phyloP scores from a whole-genome alignment of 73 alveolate species.

The Stentor roeselii region DNA sequence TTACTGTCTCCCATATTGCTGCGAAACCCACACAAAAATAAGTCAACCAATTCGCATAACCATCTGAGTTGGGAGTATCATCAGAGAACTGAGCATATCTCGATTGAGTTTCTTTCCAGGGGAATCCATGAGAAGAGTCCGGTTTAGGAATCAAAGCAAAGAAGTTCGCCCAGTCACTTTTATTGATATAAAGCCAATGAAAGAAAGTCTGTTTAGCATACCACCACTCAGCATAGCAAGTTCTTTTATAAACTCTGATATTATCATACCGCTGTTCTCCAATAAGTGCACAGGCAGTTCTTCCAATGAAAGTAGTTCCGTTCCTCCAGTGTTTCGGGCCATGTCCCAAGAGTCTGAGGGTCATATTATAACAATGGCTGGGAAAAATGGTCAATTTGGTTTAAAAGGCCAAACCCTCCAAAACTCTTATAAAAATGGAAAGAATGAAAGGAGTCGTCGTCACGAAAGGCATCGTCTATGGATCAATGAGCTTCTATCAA shows the following conservation, averaged over 20 bases:
- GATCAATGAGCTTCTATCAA: slow-evolving; percentile 82
- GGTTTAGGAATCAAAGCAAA: background rate
- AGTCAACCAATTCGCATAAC: background rate
- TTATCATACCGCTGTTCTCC: background rate
- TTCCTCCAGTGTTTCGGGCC: background rate
- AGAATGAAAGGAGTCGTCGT: slow-evolving; percentile 23
- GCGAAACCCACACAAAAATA: background rate
- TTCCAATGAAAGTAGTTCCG: background rate
- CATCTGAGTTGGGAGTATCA: slow-evolving; percentile 17
- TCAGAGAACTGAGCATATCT: background rate
- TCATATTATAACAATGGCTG: background rate
- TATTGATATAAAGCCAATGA: slow-evolving; percentile 14
- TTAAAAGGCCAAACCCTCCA: background rate
- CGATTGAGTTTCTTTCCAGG: background rate
- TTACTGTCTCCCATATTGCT: background rate
- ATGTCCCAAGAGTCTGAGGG: background rate
- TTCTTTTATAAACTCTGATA: slow-evolving; percentile 1
- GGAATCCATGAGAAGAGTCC: slow-evolving; percentile 24
- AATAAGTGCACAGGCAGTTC: background rate
- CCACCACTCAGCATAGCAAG: background rate
- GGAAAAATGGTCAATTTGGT: background rate
- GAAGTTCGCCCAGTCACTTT: background rate
- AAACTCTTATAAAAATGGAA: slow-evolving; percentile 11
- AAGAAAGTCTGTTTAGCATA: background rate
- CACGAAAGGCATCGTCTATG: slow-evolving; percentile 78